Evolutionary conservation across 257 asterid species (phyloP).

Genomic region (Solanum sitiens): DNA sequence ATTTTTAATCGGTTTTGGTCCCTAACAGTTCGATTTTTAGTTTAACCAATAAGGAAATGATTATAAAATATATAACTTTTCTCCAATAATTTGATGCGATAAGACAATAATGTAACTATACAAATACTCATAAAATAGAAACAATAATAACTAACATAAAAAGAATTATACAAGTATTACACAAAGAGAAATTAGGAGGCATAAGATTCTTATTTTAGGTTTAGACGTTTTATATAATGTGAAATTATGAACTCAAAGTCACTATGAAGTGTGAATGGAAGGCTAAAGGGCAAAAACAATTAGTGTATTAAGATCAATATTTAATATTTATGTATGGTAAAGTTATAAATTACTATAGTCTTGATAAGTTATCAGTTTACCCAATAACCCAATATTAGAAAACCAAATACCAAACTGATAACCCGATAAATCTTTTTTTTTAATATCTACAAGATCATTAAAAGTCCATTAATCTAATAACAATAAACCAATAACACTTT

Average conservation of each 20-base stretch:
- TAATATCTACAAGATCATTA: too few relatives aligned
- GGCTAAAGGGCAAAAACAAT: not conserved
- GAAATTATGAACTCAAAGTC: not conserved
- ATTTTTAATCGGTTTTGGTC: not conserved
- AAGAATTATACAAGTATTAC: not conserved
- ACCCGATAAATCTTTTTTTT: not conserved
- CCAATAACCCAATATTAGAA: not conserved
- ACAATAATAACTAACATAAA: not conserved
- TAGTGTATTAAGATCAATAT: too few relatives aligned
- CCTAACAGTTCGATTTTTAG: not conserved
- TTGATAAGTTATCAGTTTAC: too few relatives aligned
- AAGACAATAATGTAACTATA: not conserved
- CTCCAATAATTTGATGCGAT: not conserved
- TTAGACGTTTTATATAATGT: not conserved
- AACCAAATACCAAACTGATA: not conserved
- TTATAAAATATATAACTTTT: too few relatives aligned
- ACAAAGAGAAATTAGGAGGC: not conserved
- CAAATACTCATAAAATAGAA: not conserved
- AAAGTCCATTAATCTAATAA: not conserved
- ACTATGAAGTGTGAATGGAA: not conserved
- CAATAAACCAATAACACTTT: not conserved
- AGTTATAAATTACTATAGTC: not conserved
- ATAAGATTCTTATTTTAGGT: too few relatives aligned
- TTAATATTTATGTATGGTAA: not conserved
- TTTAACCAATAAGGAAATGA: not conserved